Evolutionary conservation across 805 yeast species (phyloP), one percentile per base, ranked within the genome.

Genomic region (Clavispora phyllophila): DNA sequence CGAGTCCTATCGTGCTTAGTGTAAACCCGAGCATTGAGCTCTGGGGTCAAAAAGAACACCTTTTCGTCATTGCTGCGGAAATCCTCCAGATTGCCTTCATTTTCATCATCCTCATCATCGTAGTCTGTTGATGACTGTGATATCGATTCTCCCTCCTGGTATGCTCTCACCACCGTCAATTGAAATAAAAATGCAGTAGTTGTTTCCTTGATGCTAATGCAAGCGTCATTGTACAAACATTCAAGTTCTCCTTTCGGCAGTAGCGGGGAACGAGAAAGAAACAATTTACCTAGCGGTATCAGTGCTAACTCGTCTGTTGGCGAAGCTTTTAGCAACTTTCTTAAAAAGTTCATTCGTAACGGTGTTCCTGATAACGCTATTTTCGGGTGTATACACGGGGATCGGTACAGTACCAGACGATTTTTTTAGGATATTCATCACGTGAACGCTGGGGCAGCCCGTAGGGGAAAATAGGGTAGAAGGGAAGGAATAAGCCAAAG

Each of bases 161-260:
- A 75, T 0, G 84, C 83, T 45, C 83, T 78, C 43, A 79, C 79
- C 20, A 89, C 78, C 14, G 82, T 82, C 34, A 91, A 64, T 49
- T 85, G 88, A 59, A 82, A 85, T 52, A 76, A 74, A 55, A 66
- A 84, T 12, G 82, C 82, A 6, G 79, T 73, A 3, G 85, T 71
- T 1, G 90, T 80, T 46, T 78, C 79, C 32, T 87, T 72, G 38
- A 91, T 80, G 2, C 82, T 68, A 12, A 91, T 80, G 29, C 80
- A 79, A 2, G 95, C 90, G 52, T 87, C 95, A 45, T 79, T 82
- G 62, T 81, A 90, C 17, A 88, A 70, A 54, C 90, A 84, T 62
- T 93, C 97, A 27, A 81, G 70, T 20, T 81, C 89, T 8, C 96
- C 90, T 59, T 88, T 87, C 10, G 96, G 96, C 2, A 96, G 86